A percentile compares a stretch with the other conserved stretches of the same genome.
Evolutionary conservation across 345 rosid species (phyloP).

Genomic region (sweet orange (Citrus sinensis)): DVS_A1.0 CM039164.1:25819001-25819500

Average conservation of each 20-base stretch:
- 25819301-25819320: slow-evolving; percentile 41
- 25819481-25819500: neutral
- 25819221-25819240: slow-evolving; percentile 39
- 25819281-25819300: slow-evolving; percentile 10
- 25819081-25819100: too few species aligned
- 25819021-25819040: too few species aligned
- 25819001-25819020: too few species aligned
- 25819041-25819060: too few species aligned
- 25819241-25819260: slow-evolving; percentile 37
- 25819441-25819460: too few species aligned
- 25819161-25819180: too few species aligned
- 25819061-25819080: too few species aligned
- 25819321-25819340: slow-evolving; percentile 38
- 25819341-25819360: slow-evolving; percentile 38
- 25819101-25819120: too few species aligned
- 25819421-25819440: too few species aligned
- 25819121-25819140: fast-evolving
- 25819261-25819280: neutral
- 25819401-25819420: neutral
- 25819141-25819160: too few species aligned
- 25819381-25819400: slow-evolving; percentile 20
- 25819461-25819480: neutral
- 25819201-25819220: neutral
- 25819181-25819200: too few species aligned
- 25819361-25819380: slow-evolving; percentile 22